Conservation (phyloP, 1,284 basidiomycete species). For the Irpex sp. region DNA sequence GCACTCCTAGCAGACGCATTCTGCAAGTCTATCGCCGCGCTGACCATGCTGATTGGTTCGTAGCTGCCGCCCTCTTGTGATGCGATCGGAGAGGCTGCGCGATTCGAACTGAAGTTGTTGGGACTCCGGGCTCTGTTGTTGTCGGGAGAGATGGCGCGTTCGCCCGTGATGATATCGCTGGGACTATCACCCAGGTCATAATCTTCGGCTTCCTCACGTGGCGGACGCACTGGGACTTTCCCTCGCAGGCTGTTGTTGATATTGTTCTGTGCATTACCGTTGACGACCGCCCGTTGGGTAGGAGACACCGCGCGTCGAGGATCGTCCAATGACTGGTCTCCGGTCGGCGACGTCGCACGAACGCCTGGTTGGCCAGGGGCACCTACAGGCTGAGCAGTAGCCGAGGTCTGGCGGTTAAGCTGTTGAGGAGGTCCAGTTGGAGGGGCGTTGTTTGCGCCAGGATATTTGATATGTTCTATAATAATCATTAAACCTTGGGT, state of each 20-base stretch:
- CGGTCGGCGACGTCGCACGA: conserved; percentile 56
- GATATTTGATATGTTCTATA: conserved; percentile 92
- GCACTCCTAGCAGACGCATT: conserved; percentile 49
- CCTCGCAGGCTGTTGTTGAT: conserved; percentile 39
- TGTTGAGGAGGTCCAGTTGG: conserved; percentile 32
- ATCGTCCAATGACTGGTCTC: conserved; percentile 42
- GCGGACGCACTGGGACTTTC: conserved; percentile 55
- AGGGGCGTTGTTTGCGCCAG: conserved; percentile 57
- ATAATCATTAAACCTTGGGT: neutral
- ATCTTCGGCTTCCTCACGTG: conserved; percentile 64
- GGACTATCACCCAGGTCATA: conserved; percentile 42
- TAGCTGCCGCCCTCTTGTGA: conserved; percentile 30
- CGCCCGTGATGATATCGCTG: conserved; percentile 43
- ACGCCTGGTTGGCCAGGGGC: conserved; percentile 22
- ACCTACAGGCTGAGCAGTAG: conserved; percentile 23
- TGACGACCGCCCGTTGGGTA: conserved; percentile 37
- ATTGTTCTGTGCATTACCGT: conserved; percentile 37
- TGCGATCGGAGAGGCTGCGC: conserved; percentile 52
- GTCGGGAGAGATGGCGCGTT: conserved; percentile 54
- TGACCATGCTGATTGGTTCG: conserved; percentile 49
- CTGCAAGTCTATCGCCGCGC: conserved; percentile 49
- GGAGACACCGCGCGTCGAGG: conserved; percentile 66
- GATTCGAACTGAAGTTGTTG: conserved; percentile 28
- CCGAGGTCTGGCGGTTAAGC: conserved; percentile 37
- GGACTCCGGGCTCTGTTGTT: conserved; percentile 60